Percentiles rank a stretch among this genome's conserved stretches.
Conservation (phyloP, 345 rosid species). For the Gossypium mustelinum region DNA sequence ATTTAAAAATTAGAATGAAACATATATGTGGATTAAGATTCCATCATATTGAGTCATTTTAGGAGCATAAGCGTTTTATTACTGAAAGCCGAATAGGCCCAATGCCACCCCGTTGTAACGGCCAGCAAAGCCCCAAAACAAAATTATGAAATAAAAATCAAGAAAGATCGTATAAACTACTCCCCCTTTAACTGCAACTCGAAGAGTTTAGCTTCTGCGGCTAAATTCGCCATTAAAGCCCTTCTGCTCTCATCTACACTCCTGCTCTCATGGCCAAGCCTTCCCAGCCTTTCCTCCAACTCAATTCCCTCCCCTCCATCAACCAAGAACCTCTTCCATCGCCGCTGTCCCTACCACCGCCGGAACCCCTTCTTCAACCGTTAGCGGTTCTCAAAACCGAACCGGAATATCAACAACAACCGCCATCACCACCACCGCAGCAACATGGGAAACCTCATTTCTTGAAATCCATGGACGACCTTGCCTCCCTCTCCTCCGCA, state of each 20-base stretch:
- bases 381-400: neutral
- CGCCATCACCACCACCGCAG: neutral
- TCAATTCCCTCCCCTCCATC: neutral
- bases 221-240: neutral
- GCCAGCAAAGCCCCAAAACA: no score
- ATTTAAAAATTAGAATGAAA: no score
- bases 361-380: neutral
- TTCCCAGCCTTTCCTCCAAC: neutral
- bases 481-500: slow-evolving; percentile 35
- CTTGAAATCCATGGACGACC: slow-evolving; percentile 36
- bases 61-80: no score
- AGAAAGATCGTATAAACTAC: no score
- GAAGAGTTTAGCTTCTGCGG: neutral
- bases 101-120: no score
- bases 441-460: slow-evolving; percentile 20
- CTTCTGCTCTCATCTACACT: neutral
- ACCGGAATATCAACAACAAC: neutral
- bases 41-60: no score
- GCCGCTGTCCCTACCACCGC: neutral
- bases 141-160: no score
- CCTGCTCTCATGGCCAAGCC: slow-evolving; percentile 9
- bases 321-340: slow-evolving; percentile 8
- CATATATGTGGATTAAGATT: no score
- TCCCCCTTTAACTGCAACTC: neutral
- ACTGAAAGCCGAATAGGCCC: no score